Evolutionary conservation across 2,329 filamentous ascomycete species (phyloP).

Genomic region (Exophiala mesophila): DNA sequence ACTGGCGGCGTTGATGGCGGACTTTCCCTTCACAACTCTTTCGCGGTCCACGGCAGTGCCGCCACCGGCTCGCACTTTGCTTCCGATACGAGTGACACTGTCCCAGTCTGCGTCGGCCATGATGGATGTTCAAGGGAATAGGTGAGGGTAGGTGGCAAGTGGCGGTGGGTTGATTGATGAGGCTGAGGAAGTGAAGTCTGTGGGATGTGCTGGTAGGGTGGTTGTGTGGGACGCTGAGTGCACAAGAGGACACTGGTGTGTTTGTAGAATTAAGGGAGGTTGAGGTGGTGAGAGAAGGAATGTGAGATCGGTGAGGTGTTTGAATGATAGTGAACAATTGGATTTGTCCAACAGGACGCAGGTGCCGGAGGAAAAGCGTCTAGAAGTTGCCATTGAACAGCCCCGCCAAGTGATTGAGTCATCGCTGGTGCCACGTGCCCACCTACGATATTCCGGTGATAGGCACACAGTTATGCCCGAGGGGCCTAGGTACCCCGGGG

Average conservation of each 20-base stretch:
- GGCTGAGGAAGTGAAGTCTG: not conserved
- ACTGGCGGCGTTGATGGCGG: conserved; percentile 81
- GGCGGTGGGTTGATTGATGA: conserved; percentile 1
- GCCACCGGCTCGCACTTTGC: conserved; percentile 68
- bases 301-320: not conserved
- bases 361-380: too few relatives aligned
- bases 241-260: too few relatives aligned
- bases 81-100: conserved; percentile 84
- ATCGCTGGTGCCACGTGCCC: conserved; percentile 1
- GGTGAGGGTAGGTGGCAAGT: not conserved
- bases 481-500: too few relatives aligned
- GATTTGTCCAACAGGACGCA: too few relatives aligned
- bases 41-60: conserved; percentile 59
- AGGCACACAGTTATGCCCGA: too few relatives aligned
- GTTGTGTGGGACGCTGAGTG: not conserved
- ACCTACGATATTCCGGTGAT: too few relatives aligned
- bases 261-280: conserved; percentile 1
- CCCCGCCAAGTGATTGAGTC: conserved; percentile 18
- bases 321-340: not conserved
- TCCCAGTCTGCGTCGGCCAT: conserved; percentile 64
- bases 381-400: conserved; percentile 25
- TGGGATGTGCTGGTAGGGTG: too few relatives aligned
- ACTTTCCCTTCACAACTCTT: conserved; percentile 82
- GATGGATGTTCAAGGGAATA: not conserved
- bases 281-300: not conserved